These are phyloP conservation scores for Lasiodiplodia gonubiensis DNA, from an alignment of 2,329 filamentous ascomycete species.

Conservation along the genomic window DNA sequence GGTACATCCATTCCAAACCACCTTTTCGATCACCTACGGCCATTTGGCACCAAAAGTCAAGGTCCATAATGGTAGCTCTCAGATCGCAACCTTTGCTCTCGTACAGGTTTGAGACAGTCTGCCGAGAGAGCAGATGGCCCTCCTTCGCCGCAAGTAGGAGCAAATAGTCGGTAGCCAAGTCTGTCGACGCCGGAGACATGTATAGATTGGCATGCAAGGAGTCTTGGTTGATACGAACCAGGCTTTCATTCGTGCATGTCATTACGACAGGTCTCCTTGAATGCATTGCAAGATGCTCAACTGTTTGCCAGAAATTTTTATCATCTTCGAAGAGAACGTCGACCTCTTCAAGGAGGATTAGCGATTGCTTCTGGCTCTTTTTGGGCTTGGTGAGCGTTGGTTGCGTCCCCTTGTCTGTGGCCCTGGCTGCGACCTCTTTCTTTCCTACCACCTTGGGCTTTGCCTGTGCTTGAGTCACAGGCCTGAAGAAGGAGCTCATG, in stretches of 20 bases:
- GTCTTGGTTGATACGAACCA: slow-evolving; percentile 77
- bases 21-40: slow-evolving; percentile 87
- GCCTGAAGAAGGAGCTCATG: slow-evolving; percentile 80
- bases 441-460: slow-evolving; percentile 27
- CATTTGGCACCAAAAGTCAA: slow-evolving; percentile 98
- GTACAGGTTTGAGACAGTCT: slow-evolving; percentile 73
- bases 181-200: slow-evolving; percentile 68
- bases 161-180: slow-evolving; percentile 78
- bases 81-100: slow-evolving; percentile 72
- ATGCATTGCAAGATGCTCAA: slow-evolving; percentile 76
- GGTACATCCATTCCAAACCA: slow-evolving; percentile 88
- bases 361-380: slow-evolving; percentile 78
- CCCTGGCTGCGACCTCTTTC: background rate
- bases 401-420: slow-evolving; percentile 30
- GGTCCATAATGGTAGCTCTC: slow-evolving; percentile 78
- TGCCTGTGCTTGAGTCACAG: slow-evolving; percentile 27
- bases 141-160: slow-evolving; percentile 85
- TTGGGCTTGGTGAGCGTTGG: slow-evolving; percentile 44
- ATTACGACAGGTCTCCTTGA: slow-evolving; percentile 93
- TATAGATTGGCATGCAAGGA: slow-evolving; percentile 85
- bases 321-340: slow-evolving; percentile 96
- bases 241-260: slow-evolving; percentile 90
- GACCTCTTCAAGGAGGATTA: slow-evolving; percentile 92
- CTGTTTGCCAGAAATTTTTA: slow-evolving; percentile 88
- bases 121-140: slow-evolving; percentile 76